A percentile compares a stretch with the other conserved stretches of the same genome.
Evolutionary conservation across 2,329 filamentous ascomycete genomes (phyloP).

Genomic region (Colletotrichum sp.): DNA sequence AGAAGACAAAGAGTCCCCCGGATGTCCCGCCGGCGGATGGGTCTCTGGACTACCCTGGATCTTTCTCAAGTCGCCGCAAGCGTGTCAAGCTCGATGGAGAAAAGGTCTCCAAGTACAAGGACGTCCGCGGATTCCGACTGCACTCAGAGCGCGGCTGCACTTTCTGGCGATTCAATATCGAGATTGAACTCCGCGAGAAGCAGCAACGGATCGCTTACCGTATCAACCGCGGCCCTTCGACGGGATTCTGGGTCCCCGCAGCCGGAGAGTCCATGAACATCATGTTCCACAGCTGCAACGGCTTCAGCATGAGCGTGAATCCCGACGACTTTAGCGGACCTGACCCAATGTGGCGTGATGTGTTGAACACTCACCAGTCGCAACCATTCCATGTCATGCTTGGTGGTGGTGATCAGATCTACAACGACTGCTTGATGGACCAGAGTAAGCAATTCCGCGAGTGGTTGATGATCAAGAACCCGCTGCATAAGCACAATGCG

Average conservation of each 20-base stretch:
- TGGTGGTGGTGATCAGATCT: slow-evolving; percentile 95
- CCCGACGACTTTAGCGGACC: slow-evolving; percentile 85
- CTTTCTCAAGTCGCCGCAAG: slow-evolving; percentile 58
- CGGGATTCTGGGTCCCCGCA: slow-evolving; percentile 94
- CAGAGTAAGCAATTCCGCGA: slow-evolving; percentile 79
- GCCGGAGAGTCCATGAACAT: slow-evolving; percentile 91
- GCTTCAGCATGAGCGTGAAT: slow-evolving; percentile 84
- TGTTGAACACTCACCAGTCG: slow-evolving; percentile 89
- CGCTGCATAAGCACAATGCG: slow-evolving; percentile 77
- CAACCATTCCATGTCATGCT: slow-evolving; percentile 98
- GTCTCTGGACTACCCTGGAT: slow-evolving; percentile 53
- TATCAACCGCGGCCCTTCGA: slow-evolving; percentile 88
- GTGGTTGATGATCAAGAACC: slow-evolving; percentile 84
- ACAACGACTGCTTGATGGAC: slow-evolving; percentile 84
- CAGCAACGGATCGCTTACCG: slow-evolving; percentile 93
- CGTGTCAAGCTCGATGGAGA: slow-evolving; percentile 75
- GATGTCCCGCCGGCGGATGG: slow-evolving; percentile 49
- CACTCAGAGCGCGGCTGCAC: slow-evolving; percentile 87
- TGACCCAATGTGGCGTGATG: slow-evolving; percentile 96
- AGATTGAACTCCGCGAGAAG: slow-evolving; percentile 79
- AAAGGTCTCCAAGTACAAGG: slow-evolving; percentile 79
- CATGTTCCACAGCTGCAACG: slow-evolving; percentile 98
- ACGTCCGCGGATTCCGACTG: slow-evolving; percentile 81
- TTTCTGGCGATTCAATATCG: slow-evolving; percentile 97
- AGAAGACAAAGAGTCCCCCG: slow-evolving; percentile 63